Percentiles rank a stretch among this genome's conserved stretches.
These are phyloP conservation scores for Smittium culicis DNA, from an alignment of 371 early-diverging fungal species.

Conservation along the genomic window DNA sequence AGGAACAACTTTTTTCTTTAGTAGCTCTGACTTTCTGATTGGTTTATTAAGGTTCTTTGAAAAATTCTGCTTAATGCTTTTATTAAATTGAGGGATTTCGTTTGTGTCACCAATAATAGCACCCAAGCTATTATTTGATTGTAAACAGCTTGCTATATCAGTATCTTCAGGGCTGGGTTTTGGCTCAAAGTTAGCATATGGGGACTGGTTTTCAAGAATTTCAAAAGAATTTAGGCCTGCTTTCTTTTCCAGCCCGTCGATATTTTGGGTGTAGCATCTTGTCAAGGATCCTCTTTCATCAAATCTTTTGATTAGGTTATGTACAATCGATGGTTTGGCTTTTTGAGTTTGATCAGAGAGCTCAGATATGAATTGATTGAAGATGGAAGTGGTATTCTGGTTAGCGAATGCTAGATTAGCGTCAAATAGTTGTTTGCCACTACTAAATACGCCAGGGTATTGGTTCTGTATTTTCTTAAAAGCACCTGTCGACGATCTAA, in stretches of 20 bases:
- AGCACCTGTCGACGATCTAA: constrained; percentile 63
- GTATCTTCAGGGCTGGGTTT: no score
- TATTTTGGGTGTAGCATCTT: constrained; percentile 95
- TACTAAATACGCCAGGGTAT: constrained; percentile 44
- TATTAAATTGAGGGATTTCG: neutral
- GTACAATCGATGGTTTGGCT: constrained; percentile 73
- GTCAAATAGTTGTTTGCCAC: constrained; percentile 93
- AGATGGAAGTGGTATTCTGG: constrained; percentile 55
- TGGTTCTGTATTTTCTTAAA: constrained; percentile 62
- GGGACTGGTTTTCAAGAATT: constrained; percentile 20
- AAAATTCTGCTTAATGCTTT: neutral
- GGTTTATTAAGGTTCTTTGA: neutral
- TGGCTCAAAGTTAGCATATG: no score
- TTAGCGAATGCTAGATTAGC: constrained; percentile 73
- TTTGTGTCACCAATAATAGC: no score
- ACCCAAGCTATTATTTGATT: no score
- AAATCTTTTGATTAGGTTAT: constrained; percentile 67
- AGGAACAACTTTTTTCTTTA: neutral
- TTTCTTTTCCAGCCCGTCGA: constrained; percentile 79
- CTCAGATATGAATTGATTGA: constrained; percentile 89
- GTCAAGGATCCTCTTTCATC: constrained; percentile 54
- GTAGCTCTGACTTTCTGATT: neutral
- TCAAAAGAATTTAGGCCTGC: constrained; percentile 27
- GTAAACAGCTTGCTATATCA: no score
- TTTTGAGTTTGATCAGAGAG: constrained; percentile 56